phyloP scores from a whole-genome alignment of 768 basidiomycete species.

The Neoboletus subvelutipes region DNA sequence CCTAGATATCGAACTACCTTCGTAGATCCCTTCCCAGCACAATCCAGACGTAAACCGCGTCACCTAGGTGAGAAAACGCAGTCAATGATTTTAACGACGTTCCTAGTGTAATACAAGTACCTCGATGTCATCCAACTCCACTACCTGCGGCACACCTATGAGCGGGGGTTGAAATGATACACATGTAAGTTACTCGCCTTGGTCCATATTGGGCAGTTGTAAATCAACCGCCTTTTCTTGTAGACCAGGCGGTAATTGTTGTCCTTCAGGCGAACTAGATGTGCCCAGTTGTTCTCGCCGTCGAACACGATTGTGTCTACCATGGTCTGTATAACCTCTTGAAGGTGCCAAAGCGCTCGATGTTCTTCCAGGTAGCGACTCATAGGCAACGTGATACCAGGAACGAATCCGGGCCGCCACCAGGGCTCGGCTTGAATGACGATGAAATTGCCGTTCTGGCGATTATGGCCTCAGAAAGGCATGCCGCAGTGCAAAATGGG shows the following conservation, averaged over 20 bases:
- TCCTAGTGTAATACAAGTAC: conserved; percentile 4
- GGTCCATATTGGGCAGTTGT: conserved; percentile 30
- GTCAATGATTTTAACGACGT: neutral
- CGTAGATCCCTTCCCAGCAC: conserved; percentile 31
- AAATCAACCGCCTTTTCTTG: conserved; percentile 21
- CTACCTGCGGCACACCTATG: conserved; percentile 20
- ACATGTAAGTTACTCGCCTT: conserved; percentile 17
- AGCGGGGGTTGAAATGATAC: neutral
- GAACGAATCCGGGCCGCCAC: conserved; percentile 14
- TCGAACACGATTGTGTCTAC: conserved; percentile 31
- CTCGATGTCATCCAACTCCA: conserved; percentile 34
- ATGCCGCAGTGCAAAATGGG: neutral
- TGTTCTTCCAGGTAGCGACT: conserved; percentile 15
- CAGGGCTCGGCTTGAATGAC: conserved; percentile 33
- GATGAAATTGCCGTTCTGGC: conserved; percentile 28
- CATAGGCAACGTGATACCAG: neutral
- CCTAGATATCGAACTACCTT: conserved; percentile 15
- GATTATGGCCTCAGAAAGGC: conserved; percentile 8
- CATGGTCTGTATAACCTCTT: conserved; percentile 36
- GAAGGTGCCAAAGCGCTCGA: conserved; percentile 23
- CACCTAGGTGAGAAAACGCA: conserved; percentile 14
- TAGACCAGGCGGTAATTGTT: conserved; percentile 28
- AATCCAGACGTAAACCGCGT: conserved; percentile 23
- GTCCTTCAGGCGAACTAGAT: conserved; percentile 33
- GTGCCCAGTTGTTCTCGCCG: conserved; percentile 34